These are phyloP conservation scores for Hypoxylon cercidicola DNA, from an alignment of 495 filamentous ascomycete genomes.

Conservation along the genomic window DNA sequence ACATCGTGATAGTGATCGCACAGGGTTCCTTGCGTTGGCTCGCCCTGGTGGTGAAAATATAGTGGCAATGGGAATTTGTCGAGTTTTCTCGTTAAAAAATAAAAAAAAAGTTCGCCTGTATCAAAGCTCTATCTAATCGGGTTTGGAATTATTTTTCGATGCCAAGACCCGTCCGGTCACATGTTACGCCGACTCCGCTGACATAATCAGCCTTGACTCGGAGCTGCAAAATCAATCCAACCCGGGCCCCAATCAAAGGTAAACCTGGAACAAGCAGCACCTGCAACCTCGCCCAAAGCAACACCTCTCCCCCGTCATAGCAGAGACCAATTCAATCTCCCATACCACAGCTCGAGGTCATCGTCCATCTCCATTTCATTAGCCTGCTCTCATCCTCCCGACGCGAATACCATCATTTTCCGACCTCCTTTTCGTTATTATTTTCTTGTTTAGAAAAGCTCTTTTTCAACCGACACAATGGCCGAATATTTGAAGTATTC, in stretches of 20 bases:
- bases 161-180: constrained; percentile 16
- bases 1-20: constrained; percentile 51
- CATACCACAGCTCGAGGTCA: constrained; percentile 26
- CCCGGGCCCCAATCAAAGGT: constrained; percentile 50
- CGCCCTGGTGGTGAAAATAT: constrained; percentile 54
- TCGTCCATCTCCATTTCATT: constrained; percentile 31
- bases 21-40: constrained; percentile 74
- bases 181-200: constrained; percentile 26
- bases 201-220: constrained; percentile 29
- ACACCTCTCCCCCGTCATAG: constrained; percentile 36
- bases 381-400: constrained; percentile 12
- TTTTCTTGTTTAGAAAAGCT: constrained; percentile 32
- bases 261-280: constrained; percentile 55
- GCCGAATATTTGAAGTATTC: constrained; percentile 54
- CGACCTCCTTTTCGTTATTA: constrained; percentile 20
- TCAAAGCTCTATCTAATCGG: constrained; percentile 8
- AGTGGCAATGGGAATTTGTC: constrained; percentile 19
- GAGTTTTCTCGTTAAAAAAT: constrained; percentile 11
- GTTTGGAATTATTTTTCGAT: not conserved
- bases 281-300: constrained; percentile 38
- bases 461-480: constrained; percentile 55
- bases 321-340: constrained; percentile 21
- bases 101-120: constrained; percentile 16
- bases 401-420: constrained; percentile 12
- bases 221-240: constrained; percentile 44